Conservation (phyloP, 2,329 filamentous ascomycete species). For the Epichloe sp. region DNA sequence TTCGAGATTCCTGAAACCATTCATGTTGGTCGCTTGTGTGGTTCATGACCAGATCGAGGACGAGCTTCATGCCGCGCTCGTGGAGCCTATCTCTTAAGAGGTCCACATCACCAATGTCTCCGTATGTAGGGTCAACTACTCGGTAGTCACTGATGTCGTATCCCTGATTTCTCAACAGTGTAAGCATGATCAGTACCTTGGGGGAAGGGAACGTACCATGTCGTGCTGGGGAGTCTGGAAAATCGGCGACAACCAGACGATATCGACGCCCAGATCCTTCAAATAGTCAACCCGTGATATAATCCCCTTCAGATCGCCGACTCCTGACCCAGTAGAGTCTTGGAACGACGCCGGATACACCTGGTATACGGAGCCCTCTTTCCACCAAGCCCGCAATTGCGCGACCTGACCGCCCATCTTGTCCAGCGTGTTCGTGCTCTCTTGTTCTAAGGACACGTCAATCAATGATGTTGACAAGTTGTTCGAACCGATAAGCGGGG, state of each 20-base stretch:
- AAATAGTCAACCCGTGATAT: constrained; percentile 43
- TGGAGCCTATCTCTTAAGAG: constrained; percentile 47
- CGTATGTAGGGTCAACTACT: constrained; percentile 51
- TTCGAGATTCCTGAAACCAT: constrained; percentile 45
- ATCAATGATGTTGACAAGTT: neutral
- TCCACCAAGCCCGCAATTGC: constrained; percentile 38
- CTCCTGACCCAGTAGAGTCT: constrained; percentile 41
- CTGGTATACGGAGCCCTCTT: constrained; percentile 46
- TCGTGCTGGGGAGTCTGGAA: constrained; percentile 45
- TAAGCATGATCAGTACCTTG: neutral
- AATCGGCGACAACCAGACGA: constrained; percentile 41
- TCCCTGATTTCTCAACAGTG: constrained; percentile 24
- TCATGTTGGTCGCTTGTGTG: constrained; percentile 48
- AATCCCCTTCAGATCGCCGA: constrained; percentile 45
- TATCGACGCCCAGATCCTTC: constrained; percentile 40
- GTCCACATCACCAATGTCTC: constrained; percentile 55
- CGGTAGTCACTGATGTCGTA: constrained; percentile 62
- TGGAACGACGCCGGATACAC: constrained; percentile 51
- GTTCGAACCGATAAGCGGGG: neutral
- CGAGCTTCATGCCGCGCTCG: constrained; percentile 50
- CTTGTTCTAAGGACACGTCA: neutral
- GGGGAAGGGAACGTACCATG: constrained; percentile 30
- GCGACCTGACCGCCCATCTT: constrained; percentile 13
- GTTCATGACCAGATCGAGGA: constrained; percentile 63
- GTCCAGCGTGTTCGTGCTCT: neutral